Base-by-base conservation (phyloP, 2,329 filamentous ascomycete species). In the Cryphonectria japonica region DNA sequence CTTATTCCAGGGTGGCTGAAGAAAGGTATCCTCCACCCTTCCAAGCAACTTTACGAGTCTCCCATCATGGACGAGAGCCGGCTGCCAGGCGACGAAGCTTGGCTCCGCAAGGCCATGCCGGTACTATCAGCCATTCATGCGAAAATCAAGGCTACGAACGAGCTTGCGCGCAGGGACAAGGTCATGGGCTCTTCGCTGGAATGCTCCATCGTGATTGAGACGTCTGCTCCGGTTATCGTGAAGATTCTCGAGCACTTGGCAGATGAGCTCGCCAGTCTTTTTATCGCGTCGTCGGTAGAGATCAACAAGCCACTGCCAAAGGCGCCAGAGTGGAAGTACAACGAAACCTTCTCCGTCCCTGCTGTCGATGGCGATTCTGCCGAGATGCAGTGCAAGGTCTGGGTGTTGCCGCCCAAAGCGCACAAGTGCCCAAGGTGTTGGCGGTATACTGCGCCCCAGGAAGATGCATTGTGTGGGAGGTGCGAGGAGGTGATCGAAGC, bases 401-500 rank as follows among this genome's bases (percentile, higher is more conserved):
- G 82, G 74, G 84, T 86, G 32, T 75, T 85, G 66, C 85, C 87
- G 70, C 87, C 87, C 1, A 79, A 76, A 75, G 77, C 84, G 16
- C 82, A 85, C 63, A 99, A 98, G 80, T 99, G 96, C 79, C 86
- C 88, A 0, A 86, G 96, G 66, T 99, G 96, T 82, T 99, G 96
- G 96, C 89, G 92, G 73, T 97, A 93, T 79, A 86, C 92, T 34
- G 90, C 92, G n/a, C 83, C 87, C n/a, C 81, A 82, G 64, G 86
- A 91, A 75, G 89, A 92, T 26, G 80, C 83, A 54, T 82, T 97
- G 26, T 98, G 95, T 80, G 81, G 80, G 65, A 85, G 94, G 77
- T 98, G 95, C 79, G 89, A 91, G 41, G 86, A 88, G 88, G 91
- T 50, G 86, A n/a, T 46, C 95, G 22, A 76, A 76, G 37, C 3